These are phyloP conservation scores for Mycena latifolia DNA, from an alignment of 768 basidiomycete species.

Conservation along the genomic window DNA sequence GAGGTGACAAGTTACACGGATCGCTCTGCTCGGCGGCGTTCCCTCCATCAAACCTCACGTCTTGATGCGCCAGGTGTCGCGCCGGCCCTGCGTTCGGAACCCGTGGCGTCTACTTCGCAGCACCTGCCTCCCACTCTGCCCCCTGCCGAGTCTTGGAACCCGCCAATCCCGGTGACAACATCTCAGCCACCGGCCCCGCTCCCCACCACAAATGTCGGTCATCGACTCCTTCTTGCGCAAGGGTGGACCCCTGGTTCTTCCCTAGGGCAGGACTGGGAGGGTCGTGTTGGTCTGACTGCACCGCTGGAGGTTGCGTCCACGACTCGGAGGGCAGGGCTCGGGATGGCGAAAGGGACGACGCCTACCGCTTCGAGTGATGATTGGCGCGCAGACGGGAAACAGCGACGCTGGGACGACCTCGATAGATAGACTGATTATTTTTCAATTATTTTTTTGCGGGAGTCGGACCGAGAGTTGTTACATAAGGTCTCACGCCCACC, in stretches of 20 bases:
- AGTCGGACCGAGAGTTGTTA: no score
- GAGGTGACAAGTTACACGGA: constrained; percentile 62
- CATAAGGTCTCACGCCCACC: no score
- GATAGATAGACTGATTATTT: constrained; percentile 1
- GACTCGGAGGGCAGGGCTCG: constrained; percentile 67
- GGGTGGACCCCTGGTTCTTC: constrained; percentile 81
- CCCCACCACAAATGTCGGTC: constrained; percentile 72
- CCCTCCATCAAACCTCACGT: constrained; percentile 64
- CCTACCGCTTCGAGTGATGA: no score
- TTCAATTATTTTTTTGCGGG: no score
- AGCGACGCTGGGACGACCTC: constrained; percentile 52
- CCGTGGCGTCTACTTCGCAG: constrained; percentile 22
- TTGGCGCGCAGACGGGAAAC: constrained; percentile 58
- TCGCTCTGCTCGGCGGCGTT: constrained; percentile 78
- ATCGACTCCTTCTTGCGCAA: constrained; percentile 76
- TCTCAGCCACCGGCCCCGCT: constrained; percentile 64
- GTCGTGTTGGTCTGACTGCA: constrained; percentile 60
- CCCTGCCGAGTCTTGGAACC: constrained; percentile 37
- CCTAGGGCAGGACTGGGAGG: constrained; percentile 55
- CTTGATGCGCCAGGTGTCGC: constrained; percentile 66
- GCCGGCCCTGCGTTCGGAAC: constrained; percentile 25
- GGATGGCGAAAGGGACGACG: constrained; percentile 48
- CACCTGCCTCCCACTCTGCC: constrained; percentile 12
- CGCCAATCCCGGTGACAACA: constrained; percentile 35
- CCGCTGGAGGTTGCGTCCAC: constrained; percentile 65